Evolutionary conservation across 208 protist genomes (phyloP), one percentile per base, ranked within the genome.

Genomic region (Leishmania lainsoni): DNA sequence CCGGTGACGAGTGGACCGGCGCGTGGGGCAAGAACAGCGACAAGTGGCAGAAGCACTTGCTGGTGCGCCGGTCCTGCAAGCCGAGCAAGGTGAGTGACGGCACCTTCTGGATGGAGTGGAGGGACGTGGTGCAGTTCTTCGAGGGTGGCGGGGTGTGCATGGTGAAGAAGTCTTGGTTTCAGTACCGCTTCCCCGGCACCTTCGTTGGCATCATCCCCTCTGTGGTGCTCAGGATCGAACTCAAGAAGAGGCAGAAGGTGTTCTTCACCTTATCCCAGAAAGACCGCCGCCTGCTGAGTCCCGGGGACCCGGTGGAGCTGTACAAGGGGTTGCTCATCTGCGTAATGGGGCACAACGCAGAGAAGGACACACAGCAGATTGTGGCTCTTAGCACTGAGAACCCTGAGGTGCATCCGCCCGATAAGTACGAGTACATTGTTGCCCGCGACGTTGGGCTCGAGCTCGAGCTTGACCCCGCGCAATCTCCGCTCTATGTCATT

Each of bases 81-180:
- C 81, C 81, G 22, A 70, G 45, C 42, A 16, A 49, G 42, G 68
- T 85, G 52, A 83, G 74, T 52, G 89, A 89, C 81, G 89, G 89
- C 35, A 87, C 87, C 42, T 90, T 95, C 81, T 95, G 86, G 85
- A 91, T 95, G 85, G 86, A 86, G 75, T 91, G 86, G 89, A 78
- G 74, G 65, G 88, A 95, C 63, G 89, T 84, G 39, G 75, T 88
- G 56, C 17, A 83, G 81, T 88, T 83, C 76, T 96, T 96, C 76
- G 85, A 92, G 73, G 89, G 89, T 54, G 90, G 89, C 72, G 81
- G 89, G 42, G 87, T 94, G 32, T 92, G 79, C 81, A 84, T 86
- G 75, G 77, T 76, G 6, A 65, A 74, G 61, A 78, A 72, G 54
- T 66, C 54, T 5, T 85, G 76, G 87, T 87, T 83, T 56, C 86